Conservation (phyloP, 306 rosid species). For the Abrus precatorius region DNA sequence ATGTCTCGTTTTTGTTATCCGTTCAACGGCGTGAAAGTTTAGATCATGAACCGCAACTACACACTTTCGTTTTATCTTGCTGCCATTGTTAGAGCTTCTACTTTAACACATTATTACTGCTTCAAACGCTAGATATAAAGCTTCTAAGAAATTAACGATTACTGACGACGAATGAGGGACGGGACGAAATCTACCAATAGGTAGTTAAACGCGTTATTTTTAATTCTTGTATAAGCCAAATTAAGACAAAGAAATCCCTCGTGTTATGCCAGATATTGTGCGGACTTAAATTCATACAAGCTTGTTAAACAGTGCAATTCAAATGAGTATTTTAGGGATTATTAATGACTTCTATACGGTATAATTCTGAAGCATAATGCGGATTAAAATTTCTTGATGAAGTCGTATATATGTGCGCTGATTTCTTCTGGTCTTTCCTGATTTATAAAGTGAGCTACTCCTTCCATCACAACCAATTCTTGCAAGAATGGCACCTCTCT, state of each 20-base stretch:
- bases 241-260: not conserved
- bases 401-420: slow-evolving; percentile 62
- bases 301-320: not conserved
- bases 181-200: too few relatives aligned
- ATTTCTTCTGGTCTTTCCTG: slow-evolving; percentile 73
- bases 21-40: not conserved
- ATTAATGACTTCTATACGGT: not conserved
- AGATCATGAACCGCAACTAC: not conserved
- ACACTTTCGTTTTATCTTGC: not conserved
- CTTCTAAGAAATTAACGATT: too few relatives aligned
- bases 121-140: too few relatives aligned
- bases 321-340: not conserved
- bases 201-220: not conserved
- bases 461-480: slow-evolving; percentile 71
- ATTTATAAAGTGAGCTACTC: slow-evolving; percentile 69
- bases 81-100: not conserved
- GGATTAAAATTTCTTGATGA: slow-evolving; percentile 68
- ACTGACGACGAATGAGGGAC: too few relatives aligned
- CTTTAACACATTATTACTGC: not conserved
- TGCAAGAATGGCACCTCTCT: slow-evolving; percentile 66
- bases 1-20: not conserved
- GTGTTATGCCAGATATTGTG: not conserved
- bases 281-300: slow-evolving; percentile 16
- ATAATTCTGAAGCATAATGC: slow-evolving; percentile 5
- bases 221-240: not conserved